Percentiles rank a stretch among this genome's conserved stretches.
Evolutionary conservation across 2,329 filamentous ascomycete genomes (phyloP).

Genomic region (Colletotrichum costaricense): DNA sequence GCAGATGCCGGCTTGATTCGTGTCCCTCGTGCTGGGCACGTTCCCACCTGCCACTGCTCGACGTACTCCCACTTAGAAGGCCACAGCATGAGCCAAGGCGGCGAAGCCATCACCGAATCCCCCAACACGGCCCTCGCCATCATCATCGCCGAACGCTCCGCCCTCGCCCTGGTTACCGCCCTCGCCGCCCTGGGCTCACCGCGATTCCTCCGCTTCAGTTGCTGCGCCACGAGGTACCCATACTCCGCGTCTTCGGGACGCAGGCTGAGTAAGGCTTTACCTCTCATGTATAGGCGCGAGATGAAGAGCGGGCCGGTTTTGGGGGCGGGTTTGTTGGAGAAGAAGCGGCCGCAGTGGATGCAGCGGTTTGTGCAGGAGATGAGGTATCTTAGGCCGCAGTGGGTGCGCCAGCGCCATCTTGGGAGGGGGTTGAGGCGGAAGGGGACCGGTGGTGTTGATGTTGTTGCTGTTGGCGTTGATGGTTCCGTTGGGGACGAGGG

Average conservation of each 20-base stretch:
- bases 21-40: background rate
- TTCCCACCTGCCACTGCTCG: background rate
- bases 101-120: background rate
- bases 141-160: too few species aligned
- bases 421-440: too few species aligned
- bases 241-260: too few species aligned
- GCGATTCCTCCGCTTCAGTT: too few species aligned
- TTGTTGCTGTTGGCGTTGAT: background rate
- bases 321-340: constrained; percentile 42
- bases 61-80: background rate
- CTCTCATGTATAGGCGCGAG: too few species aligned
- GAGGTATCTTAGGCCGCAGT: constrained; percentile 43
- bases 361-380: constrained; percentile 49
- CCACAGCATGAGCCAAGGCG: background rate
- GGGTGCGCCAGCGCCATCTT: constrained; percentile 49
- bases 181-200: too few species aligned
- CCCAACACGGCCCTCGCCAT: too few species aligned
- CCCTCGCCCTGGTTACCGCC: too few species aligned
- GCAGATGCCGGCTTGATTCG: background rate
- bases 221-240: too few species aligned
- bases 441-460: background rate
- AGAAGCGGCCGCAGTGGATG: constrained; percentile 50
- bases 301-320: background rate
- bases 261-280: too few species aligned
- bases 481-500: background rate